Evolutionary conservation across 2,329 filamentous ascomycete genomes (phyloP), one percentile per base, ranked within the genome.

Genomic region (Cadophora sp.): DNA sequence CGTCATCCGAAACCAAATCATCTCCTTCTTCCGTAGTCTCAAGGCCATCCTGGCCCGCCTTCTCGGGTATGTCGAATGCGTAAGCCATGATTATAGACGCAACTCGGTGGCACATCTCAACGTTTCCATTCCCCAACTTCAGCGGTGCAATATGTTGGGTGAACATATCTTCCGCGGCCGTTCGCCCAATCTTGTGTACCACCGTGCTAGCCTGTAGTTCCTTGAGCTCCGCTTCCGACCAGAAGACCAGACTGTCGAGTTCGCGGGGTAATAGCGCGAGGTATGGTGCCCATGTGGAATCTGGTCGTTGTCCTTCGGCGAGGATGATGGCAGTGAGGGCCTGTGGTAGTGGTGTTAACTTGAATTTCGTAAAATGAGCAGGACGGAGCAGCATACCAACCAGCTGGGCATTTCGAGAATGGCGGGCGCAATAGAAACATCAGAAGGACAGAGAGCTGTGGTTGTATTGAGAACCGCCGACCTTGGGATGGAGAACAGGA

Each of bases 21-120:
- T 79, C 79, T 27, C 85, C 81, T 9, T 62, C 70, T n/a, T 77
- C 77, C 4, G 85, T 83, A 30, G 84, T 81, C 1, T 78, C 77
- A 3, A 84, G 83, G 27, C 85, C 81, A 1, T 73, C 72, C 43
- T 61, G 53, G n/a, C 65, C 65, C 39, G 66, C 50, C 45, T 58
- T 55, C 48, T 78, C 75, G 3, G 76, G 73, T 56, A 92, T 84
- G 71, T 92, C 90, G 74, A 92, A 92, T 7, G 89, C 89, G 75
- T 91, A 92, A 7, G 89, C 88, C 89, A 91, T 91, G 71, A 92
- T 90, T 20, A 87, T 83, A 9, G 86, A 89, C 13, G 87, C 89
- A 82, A 91, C 89, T 39, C 83, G 81, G 75, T 91, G 89, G 73
- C 87, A 87, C 14, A 75, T 74, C 67, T 82, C 74, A 67, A 82